Percentiles rank a stretch among this genome's conserved stretches.
These are phyloP conservation scores for Pichia inconspicua DNA, from an alignment of 1,139 yeast genomes.

Conservation along the genomic window DNA sequence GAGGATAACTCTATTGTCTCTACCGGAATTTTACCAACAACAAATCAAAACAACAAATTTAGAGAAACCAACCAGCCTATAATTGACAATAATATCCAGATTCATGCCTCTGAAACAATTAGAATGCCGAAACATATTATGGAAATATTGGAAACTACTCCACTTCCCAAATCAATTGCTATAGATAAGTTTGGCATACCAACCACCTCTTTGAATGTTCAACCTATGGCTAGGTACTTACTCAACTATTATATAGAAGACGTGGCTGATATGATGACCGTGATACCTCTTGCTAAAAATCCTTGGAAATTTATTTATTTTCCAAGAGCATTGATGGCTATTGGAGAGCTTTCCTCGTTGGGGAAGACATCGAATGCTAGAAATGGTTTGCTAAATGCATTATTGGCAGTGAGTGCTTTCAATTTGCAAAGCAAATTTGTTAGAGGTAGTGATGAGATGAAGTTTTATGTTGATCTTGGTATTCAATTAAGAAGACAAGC, in stretches of 20 bases:
- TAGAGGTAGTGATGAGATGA: conserved; percentile 54
- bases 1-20: background rate
- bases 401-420: conserved; percentile 76
- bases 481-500: conserved; percentile 71
- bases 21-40: conserved; percentile 11
- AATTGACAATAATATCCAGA: conserved; percentile 18
- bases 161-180: conserved; percentile 37
- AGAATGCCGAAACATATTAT: conserved; percentile 33
- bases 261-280: conserved; percentile 85
- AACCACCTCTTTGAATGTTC: conserved; percentile 52
- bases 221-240: conserved; percentile 61
- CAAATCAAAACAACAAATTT: conserved; percentile 14
- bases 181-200: conserved; percentile 43
- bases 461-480: conserved; percentile 64
- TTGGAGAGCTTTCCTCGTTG: conserved; percentile 70
- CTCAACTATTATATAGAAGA: conserved; percentile 68
- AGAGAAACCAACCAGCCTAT: conserved; percentile 14
- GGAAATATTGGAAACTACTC: conserved; percentile 39
- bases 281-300: conserved; percentile 69
- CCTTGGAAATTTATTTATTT: conserved; percentile 85
- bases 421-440: conserved; percentile 68
- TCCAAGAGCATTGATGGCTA: conserved; percentile 73
- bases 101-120: conserved; percentile 27
- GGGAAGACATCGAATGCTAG: conserved; percentile 74
- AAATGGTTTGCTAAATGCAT: conserved; percentile 70